Evolutionary conservation across 495 filamentous ascomycete species (phyloP), one percentile per base, ranked within the genome.

Genomic region (Penicillium subrubescens): DNA sequence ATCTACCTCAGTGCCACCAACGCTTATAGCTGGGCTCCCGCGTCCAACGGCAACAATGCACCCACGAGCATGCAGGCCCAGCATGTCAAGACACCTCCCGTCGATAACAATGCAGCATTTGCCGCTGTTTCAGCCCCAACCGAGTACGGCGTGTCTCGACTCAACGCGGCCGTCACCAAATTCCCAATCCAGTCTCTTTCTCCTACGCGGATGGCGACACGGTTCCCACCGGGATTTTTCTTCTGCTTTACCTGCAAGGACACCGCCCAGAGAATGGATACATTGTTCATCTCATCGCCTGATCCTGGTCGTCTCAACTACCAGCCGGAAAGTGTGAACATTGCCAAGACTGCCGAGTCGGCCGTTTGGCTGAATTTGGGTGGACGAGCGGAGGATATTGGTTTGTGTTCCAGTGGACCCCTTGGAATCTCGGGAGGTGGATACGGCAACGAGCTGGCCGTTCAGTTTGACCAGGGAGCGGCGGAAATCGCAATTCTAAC

Each of bases 11-110:
- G 93, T 70, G 93, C 94, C 7, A 96, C 94, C 2, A 89, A 89
- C 44, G 86, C 91, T 8, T 89, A 89, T 53, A 88, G 86, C 39
- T 90, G 88, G 74, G 80, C 82, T 7, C 79, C 84, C 14, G 79
- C 85, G 29, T 82, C 88, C 19, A 77, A 72, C 25, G 77, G 80
- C 27, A 83, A 76, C 48, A 83, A 80, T 60, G 87, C 93, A 0
- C 94, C 96, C 4, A 94, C 90, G 55, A 97, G 92, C 78, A 97
- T 99, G 93, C 94, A 97, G 73, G 88, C 97, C 23, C 91, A 96
- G 66, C 93, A 94, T 69, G 89, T 98, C 73, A 96, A 94, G 69
- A 96, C 97, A 60, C 96, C 95, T 10, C 94, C 95, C 0, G 70
- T 82, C 54, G 78, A 85, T 55, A 73, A 61, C 31, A 57, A 64